phyloP scores from a whole-genome alignment of 495 filamentous ascomycete species.

The Penicillium herquei region DNA sequence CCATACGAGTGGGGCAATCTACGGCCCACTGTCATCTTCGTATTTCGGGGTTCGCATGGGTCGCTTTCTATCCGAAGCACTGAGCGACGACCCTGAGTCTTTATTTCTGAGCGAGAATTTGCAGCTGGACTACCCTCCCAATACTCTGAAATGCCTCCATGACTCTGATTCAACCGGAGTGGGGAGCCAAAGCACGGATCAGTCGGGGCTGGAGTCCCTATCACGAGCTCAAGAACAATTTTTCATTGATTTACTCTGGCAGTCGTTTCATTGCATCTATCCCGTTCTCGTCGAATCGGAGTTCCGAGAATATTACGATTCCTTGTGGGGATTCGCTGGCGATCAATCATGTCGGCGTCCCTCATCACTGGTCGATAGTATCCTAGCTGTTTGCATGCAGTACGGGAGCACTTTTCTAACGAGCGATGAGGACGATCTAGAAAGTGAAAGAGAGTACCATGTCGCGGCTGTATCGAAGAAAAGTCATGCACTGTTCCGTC shows the following conservation, averaged over 20 bases:
- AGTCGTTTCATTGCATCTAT: conserved; percentile 38
- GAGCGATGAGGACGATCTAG: conserved; percentile 6
- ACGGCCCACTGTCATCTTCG: conserved; percentile 28
- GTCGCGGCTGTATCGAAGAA: not conserved
- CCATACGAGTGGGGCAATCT: conserved; percentile 12
- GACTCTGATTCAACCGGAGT: not conserved
- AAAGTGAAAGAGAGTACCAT: not conserved
- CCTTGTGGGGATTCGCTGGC: conserved; percentile 37
- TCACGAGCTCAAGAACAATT: conserved; percentile 41
- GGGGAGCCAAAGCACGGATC: not conserved
- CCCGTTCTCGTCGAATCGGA: conserved; percentile 7
- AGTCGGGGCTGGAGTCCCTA: not conserved
- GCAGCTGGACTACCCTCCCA: not conserved
- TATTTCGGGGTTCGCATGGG: conserved; percentile 30
- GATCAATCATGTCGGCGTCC: conserved; percentile 32
- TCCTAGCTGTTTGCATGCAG: conserved; percentile 55
- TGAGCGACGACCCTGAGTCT: not conserved
- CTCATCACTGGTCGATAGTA: conserved; percentile 53
- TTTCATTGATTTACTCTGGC: conserved; percentile 49
- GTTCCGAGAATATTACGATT: conserved; percentile 11
- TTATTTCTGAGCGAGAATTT: not conserved
- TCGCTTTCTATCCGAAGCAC: conserved; percentile 26
- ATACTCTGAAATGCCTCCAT: not conserved
- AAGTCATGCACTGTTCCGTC: conserved; percentile 7
- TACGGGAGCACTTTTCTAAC: conserved; percentile 25